Evolutionary conservation across 345 rosid species (phyloP).

Genomic region (Ricinus communis): DNA sequence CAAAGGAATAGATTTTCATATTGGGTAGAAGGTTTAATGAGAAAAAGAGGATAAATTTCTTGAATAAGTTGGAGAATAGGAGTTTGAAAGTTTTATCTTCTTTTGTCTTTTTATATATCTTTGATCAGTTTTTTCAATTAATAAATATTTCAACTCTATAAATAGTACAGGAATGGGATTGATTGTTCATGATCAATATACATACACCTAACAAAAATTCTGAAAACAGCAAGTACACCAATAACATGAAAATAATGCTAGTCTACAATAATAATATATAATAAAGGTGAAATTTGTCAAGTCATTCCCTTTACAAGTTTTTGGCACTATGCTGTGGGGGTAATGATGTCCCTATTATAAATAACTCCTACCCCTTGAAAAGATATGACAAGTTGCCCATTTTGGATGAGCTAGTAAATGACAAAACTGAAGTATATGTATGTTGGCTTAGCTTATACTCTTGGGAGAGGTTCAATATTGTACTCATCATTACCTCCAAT

Average conservation of each 20-base stretch:
- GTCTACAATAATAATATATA: not conserved
- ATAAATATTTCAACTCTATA: too few species aligned
- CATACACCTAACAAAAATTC: not conserved
- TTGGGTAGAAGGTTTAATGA: too few species aligned
- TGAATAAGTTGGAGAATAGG: too few species aligned
- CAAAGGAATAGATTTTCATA: too few species aligned
- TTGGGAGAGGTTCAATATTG: slow-evolving; percentile 6
- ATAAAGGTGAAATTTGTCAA: too few species aligned
- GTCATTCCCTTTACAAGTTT: too few species aligned
- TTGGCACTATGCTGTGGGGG: not conserved
- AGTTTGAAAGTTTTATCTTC: too few species aligned
- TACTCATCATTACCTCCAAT: slow-evolving; percentile 3
- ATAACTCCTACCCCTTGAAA: not conserved
- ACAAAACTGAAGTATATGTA: not conserved
- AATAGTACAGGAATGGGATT: too few species aligned
- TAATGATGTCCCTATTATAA: not conserved
- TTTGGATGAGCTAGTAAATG: slow-evolving; percentile 14
- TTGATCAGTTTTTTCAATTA: too few species aligned
- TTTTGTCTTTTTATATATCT: too few species aligned
- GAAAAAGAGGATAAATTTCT: too few species aligned
- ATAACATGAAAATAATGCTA: not conserved
- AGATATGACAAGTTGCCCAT: not conserved
- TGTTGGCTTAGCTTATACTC: not conserved
- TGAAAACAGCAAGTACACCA: not conserved
- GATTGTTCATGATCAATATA: too few species aligned